Evolutionary conservation across 768 basidiomycete genomes (phyloP).

Genomic region (Daedaleopsis sinensis): DNA sequence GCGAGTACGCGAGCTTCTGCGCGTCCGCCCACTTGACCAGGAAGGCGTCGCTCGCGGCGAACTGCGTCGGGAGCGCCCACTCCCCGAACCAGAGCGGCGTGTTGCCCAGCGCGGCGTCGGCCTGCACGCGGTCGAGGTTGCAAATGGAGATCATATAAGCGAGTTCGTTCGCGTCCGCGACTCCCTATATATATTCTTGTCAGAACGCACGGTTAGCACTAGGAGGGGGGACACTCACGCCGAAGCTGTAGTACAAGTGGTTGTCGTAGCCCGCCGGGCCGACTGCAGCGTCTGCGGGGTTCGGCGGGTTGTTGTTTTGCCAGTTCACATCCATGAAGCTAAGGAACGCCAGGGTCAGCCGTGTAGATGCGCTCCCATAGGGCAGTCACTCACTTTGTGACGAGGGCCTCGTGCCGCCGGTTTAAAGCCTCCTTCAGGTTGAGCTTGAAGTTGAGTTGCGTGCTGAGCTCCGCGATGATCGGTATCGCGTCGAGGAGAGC

Average conservation of each 20-base stretch:
- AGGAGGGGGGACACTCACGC: conserved; percentile 41
- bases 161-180: conserved; percentile 62
- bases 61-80: conserved; percentile 68
- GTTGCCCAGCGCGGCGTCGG: conserved; percentile 47
- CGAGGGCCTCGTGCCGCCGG: conserved; percentile 30
- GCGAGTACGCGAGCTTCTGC: conserved; percentile 65
- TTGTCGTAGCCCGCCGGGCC: conserved; percentile 81
- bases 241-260: conserved; percentile 78
- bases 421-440: conserved; percentile 24
- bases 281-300: conserved; percentile 67
- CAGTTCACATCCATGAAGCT: conserved; percentile 86
- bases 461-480: conserved; percentile 38
- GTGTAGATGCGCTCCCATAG: conserved; percentile 1
- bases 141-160: conserved; percentile 73
- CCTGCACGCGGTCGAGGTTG: conserved; percentile 62
- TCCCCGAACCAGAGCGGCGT: conserved; percentile 59
- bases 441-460: conserved; percentile 24
- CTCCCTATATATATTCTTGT: conserved; percentile 49
- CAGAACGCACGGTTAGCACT: background rate
- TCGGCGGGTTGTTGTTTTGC: conserved; percentile 70
- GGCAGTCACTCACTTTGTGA: conserved; percentile 40
- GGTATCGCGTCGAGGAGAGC: conserved; percentile 41
- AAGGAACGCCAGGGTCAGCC: background rate
- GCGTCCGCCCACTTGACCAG: conserved; percentile 73
- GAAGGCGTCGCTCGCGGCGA: conserved; percentile 63